Percentiles rank a stretch among this genome's conserved stretches.
Conservation (phyloP, 768 basidiomycete species). For the Collybiopsis confluens region DNA sequence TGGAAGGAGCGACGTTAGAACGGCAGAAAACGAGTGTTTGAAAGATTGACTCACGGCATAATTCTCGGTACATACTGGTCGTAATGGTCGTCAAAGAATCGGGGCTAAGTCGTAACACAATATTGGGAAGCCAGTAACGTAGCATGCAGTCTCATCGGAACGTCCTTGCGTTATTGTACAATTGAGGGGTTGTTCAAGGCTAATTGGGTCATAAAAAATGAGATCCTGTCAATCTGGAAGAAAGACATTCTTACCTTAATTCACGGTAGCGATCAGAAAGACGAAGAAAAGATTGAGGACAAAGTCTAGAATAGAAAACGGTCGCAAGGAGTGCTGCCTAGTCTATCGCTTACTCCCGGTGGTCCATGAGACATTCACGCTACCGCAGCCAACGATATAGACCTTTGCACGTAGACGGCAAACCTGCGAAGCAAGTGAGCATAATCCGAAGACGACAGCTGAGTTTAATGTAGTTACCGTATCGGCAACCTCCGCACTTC, state of each 20-base stretch:
- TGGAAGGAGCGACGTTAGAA: not conserved
- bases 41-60: not conserved
- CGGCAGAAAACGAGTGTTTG: not conserved
- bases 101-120: not conserved
- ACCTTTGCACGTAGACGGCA: conserved; percentile 77
- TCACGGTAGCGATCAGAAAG: not conserved
- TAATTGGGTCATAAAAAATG: not conserved
- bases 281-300: not conserved
- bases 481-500: conserved; percentile 73
- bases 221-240: not conserved
- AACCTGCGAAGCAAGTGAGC: conserved; percentile 47
- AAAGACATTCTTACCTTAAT: not conserved
- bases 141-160: conserved; percentile 3
- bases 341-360: conserved; percentile 45
- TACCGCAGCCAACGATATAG: conserved; percentile 69
- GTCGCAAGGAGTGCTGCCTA: not conserved
- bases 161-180: conserved; percentile 3
- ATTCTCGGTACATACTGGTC: not conserved
- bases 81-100: not conserved
- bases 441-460: no score
- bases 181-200: not conserved
- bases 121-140: conserved; percentile 3
- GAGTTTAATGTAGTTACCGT: conserved; percentile 46
- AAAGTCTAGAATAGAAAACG: no score
- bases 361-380: conserved; percentile 74